Percentiles rank a stretch among this genome's conserved stretches.
Conservation (phyloP, 1,284 basidiomycete genomes). For the Lentinula novae-zelandiae region DNA sequence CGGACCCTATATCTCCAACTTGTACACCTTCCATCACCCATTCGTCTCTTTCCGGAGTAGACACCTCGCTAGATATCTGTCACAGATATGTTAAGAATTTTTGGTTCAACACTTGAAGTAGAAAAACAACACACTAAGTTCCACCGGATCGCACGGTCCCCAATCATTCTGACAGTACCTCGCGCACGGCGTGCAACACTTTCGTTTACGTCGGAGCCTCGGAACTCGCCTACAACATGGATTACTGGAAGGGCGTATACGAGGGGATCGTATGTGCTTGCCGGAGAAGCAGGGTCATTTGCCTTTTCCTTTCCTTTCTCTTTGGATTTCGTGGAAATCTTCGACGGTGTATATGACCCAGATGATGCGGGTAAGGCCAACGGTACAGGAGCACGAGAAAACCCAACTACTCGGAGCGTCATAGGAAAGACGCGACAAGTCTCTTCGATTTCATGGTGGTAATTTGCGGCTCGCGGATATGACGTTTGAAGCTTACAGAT, state of each 20-base stretch:
- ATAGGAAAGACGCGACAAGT: conserved; percentile 52
- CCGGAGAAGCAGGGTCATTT: neutral
- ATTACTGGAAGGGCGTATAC: conserved; percentile 44
- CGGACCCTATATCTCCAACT: conserved; percentile 49
- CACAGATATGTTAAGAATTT: neutral
- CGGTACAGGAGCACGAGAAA: conserved; percentile 33
- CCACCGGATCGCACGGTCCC: conserved; percentile 52
- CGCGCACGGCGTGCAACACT: conserved; percentile 28
- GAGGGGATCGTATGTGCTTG: conserved; percentile 18
- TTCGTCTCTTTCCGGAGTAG: conserved; percentile 27
- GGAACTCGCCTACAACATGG: conserved; percentile 42
- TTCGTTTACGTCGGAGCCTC: conserved; percentile 32
- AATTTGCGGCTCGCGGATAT: conserved; percentile 24
- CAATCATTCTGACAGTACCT: conserved; percentile 49
- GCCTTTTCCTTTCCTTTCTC: conserved; percentile 12
- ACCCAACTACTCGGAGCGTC: conserved; percentile 40
- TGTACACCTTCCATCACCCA: conserved; percentile 58
- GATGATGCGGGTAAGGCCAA: conserved; percentile 16
- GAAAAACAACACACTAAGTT: conserved; percentile 36
- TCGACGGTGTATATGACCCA: neutral
- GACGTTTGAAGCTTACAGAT: conserved; percentile 12
- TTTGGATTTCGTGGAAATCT: conserved; percentile 7
- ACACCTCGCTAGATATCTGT: conserved; percentile 23
- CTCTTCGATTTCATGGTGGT: conserved; percentile 33
- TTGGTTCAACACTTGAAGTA: neutral